Evolutionary conservation across 495 filamentous ascomycete species (phyloP).

Genomic region (Rostrohypoxylon terebratum): DNA sequence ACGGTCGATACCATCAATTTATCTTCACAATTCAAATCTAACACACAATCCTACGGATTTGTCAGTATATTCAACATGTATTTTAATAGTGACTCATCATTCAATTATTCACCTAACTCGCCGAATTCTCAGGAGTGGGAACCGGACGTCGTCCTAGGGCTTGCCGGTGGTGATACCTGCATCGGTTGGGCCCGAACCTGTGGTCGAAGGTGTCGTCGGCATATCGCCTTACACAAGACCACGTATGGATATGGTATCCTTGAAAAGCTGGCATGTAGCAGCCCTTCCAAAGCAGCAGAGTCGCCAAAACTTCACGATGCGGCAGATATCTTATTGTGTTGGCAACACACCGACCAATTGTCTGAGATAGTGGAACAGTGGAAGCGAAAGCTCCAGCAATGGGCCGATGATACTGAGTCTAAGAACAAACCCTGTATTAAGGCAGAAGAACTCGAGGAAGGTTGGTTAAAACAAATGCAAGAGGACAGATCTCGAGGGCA

Average conservation of each 20-base stretch:
- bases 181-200: background rate
- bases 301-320: constrained; percentile 21
- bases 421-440: constrained; percentile 3
- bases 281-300: constrained; percentile 6
- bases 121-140: constrained; percentile 19
- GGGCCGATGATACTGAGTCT: background rate
- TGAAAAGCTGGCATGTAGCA: background rate
- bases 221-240: constrained; percentile 10
- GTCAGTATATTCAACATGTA: constrained; percentile 14
- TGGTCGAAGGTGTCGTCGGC: constrained; percentile 14
- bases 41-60: background rate
- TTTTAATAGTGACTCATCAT: background rate
- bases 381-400: constrained; percentile 6
- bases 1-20: background rate
- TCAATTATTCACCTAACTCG: background rate
- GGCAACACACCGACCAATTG: background rate
- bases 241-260: background rate
- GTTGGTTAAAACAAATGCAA: background rate
- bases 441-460: background rate
- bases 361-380: constrained; percentile 2
- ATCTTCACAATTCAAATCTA: background rate
- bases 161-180: background rate
- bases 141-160: constrained; percentile 12
- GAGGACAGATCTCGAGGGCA: background rate
- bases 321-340: constrained; percentile 20